These are phyloP conservation scores for Crucibulum laeve DNA, from an alignment of 768 basidiomycete species.

Conservation along the genomic window DNA sequence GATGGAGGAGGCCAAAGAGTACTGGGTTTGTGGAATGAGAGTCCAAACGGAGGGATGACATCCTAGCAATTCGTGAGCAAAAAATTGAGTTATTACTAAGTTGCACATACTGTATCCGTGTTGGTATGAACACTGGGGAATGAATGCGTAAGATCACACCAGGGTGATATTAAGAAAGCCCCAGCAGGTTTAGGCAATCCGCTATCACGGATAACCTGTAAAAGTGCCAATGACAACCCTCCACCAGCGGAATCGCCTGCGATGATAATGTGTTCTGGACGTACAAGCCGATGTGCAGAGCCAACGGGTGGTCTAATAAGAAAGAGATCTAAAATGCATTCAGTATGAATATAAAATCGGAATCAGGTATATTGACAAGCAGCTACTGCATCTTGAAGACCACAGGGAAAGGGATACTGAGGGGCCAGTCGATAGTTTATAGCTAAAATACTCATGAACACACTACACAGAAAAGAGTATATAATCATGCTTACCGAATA, in stretches of 20 bases:
- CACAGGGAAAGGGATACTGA: slow-evolving; percentile 95
- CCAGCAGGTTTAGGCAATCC: slow-evolving; percentile 83
- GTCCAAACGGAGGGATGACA: slow-evolving; percentile 70
- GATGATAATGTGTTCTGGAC: slow-evolving; percentile 78
- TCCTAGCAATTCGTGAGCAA: slow-evolving; percentile 43
- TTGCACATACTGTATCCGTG: slow-evolving; percentile 63
- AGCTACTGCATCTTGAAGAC: slow-evolving; percentile 83
- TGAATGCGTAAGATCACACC: slow-evolving; percentile 90
- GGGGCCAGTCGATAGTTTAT: slow-evolving; percentile 87
- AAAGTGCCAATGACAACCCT: slow-evolving; percentile 74
- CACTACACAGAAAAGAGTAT: background rate
- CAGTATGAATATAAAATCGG: background rate
- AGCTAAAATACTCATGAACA: slow-evolving; percentile 33
- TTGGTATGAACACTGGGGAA: slow-evolving; percentile 88
- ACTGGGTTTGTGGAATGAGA: slow-evolving; percentile 76
- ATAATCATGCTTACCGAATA: slow-evolving; percentile 53
- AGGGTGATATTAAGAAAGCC: slow-evolving; percentile 86
- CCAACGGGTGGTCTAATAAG: slow-evolving; percentile 83
- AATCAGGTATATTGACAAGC: slow-evolving; percentile 79
- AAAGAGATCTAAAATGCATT: slow-evolving; percentile 60
- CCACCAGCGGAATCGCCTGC: slow-evolving; percentile 95
- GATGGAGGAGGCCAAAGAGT: slow-evolving; percentile 75
- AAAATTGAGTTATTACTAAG: background rate
- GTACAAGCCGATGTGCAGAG: slow-evolving; percentile 72
- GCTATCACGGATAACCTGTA: slow-evolving; percentile 84